Conservation (phyloP, 306 rosid genomes). For the Medicago lupulina region DNA sequence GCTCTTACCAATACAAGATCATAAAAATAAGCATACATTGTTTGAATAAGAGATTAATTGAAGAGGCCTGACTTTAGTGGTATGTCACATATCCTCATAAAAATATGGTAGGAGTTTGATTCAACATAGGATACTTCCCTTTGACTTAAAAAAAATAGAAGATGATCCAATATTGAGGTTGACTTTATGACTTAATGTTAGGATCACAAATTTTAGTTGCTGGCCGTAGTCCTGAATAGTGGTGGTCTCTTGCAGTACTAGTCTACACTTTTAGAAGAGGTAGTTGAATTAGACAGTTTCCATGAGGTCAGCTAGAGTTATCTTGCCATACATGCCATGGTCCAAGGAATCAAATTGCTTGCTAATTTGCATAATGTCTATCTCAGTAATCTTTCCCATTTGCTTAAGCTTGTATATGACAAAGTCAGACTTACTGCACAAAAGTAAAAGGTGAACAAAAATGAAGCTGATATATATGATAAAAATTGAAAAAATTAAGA, state of each 20-base stretch:
- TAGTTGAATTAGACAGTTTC: slow-evolving; percentile 45
- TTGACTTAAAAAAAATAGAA: background rate
- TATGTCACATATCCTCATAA: background rate
- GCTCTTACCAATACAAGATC: too few species aligned
- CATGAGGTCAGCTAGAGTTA: slow-evolving; percentile 68
- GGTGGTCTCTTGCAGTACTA: background rate
- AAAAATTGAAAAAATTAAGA: background rate
- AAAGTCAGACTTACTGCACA: slow-evolving; percentile 73
- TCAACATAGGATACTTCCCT: background rate
- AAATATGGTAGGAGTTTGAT: background rate
- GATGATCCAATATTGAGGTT: background rate
- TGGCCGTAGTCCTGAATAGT: background rate
- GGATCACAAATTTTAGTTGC: slow-evolving; percentile 16
- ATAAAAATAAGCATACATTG: too few species aligned
- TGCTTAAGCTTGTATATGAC: slow-evolving; percentile 75
- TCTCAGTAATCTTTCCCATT: slow-evolving; percentile 71
- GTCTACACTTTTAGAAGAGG: background rate
- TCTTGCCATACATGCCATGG: slow-evolving; percentile 56
- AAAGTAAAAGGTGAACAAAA: slow-evolving; percentile 8
- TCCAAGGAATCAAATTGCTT: slow-evolving; percentile 67
- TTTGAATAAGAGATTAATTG: background rate
- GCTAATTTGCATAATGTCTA: slow-evolving; percentile 58
- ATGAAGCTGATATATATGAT: slow-evolving; percentile 8
- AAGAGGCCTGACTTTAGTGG: background rate
- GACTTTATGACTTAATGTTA: background rate